Conservation (phyloP, 768 basidiomycete species). For the Stropharia rugosoannulata region DNA sequence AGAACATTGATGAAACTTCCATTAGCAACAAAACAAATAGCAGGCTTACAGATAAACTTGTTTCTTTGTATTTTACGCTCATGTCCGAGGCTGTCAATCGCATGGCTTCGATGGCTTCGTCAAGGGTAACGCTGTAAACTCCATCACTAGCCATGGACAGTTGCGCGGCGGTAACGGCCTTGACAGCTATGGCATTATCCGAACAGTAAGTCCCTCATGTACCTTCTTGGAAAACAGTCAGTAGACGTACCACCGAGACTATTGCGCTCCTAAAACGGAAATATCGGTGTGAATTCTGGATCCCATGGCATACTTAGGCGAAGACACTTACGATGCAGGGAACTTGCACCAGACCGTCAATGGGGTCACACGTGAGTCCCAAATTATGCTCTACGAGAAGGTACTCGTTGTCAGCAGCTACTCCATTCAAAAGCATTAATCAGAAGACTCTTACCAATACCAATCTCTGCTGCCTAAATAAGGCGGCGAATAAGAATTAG, state of each 20-base stretch:
- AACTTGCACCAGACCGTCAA: conserved; percentile 90
- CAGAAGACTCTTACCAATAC: conserved; percentile 57
- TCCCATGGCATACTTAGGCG: not conserved
- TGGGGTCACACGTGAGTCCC: conserved; percentile 92
- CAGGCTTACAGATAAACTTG: conserved; percentile 76
- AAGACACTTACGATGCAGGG: conserved; percentile 81
- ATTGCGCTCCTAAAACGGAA: conserved; percentile 64
- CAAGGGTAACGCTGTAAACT: conserved; percentile 81
- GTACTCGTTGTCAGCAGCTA: not conserved
- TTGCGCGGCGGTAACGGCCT: conserved; percentile 92
- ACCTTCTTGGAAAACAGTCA: not conserved
- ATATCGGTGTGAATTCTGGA: not conserved
- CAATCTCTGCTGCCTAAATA: conserved; percentile 80
- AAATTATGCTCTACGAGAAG: conserved; percentile 68
- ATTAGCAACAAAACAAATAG: conserved; percentile 4
- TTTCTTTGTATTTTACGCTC: conserved; percentile 96
- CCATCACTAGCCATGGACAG: conserved; percentile 92
- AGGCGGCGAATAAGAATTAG: conserved; percentile 12
- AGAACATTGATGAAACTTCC: not conserved
- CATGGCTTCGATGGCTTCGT: conserved; percentile 97
- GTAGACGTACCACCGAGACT: conserved; percentile 70
- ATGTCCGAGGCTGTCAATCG: conserved; percentile 90
- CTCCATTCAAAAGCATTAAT: not conserved
- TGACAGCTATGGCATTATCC: conserved; percentile 59
- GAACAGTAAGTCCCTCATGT: not conserved